A percentile compares a stretch with the other conserved stretches of the same genome.
These are phyloP conservation scores for Arachis monticola DNA, from an alignment of 331 rosid genomes.

Conservation along the genomic window DNA sequence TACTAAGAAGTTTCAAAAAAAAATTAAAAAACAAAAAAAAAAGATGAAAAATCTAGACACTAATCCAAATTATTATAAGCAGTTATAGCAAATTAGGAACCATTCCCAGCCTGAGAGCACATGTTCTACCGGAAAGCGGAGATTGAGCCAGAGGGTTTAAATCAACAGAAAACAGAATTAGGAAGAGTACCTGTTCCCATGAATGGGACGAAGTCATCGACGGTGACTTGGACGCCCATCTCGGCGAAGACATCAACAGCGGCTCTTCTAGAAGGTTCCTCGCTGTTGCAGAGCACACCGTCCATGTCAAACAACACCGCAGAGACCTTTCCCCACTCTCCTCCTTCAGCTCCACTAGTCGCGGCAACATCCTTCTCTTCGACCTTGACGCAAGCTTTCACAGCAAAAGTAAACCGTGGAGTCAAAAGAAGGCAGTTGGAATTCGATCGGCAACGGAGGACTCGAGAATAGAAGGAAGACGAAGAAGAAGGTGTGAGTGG, in stretches of 20 bases:
- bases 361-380: conserved; percentile 57
- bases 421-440: conserved; percentile 36
- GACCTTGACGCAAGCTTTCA: conserved; percentile 65
- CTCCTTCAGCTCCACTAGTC: conserved; percentile 14
- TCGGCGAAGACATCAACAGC: conserved; percentile 85
- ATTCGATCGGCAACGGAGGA: conserved; percentile 54
- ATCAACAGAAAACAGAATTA: not conserved
- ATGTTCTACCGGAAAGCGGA: conserved; percentile 3
- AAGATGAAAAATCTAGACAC: not conserved
- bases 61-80: not conserved
- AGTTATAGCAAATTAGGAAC: conserved; percentile 16
- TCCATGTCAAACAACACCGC: conserved; percentile 96
- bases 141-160: not conserved
- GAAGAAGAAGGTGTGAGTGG: conserved; percentile 44
- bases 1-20: not conserved
- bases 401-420: conserved; percentile 46
- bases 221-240: conserved; percentile 80
- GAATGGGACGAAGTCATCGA: conserved; percentile 89
- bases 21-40: not conserved
- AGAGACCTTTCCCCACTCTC: conserved; percentile 87
- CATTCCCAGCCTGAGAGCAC: not conserved
- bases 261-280: conserved; percentile 82
- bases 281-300: conserved; percentile 91
- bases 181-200: conserved; percentile 77
- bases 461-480: conserved; percentile 31